These are phyloP conservation scores for Ampelocalamus luodianensis DNA, from an alignment of 176 grass and related monocot species.

Conservation along the genomic window DNA sequence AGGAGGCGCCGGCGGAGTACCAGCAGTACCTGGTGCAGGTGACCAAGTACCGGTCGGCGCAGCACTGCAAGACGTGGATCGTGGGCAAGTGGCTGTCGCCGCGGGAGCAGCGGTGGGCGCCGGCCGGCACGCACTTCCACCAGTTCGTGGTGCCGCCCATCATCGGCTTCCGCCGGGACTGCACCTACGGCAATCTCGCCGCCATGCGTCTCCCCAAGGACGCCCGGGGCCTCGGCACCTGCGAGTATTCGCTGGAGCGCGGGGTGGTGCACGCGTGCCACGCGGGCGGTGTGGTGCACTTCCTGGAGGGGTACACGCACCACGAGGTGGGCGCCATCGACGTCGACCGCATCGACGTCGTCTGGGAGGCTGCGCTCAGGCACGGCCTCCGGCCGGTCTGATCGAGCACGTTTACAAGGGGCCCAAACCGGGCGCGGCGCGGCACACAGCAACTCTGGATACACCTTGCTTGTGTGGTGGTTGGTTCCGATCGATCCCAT, in stretches of 20 bases:
- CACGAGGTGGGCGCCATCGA: constrained; percentile 93
- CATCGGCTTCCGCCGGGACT: constrained; percentile 78
- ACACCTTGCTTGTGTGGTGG: too few species aligned
- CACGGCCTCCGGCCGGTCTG: constrained; percentile 76
- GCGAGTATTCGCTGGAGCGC: constrained; percentile 87
- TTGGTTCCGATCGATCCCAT: background rate
- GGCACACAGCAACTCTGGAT: background rate
- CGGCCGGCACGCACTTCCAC: constrained; percentile 91
- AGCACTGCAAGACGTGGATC: constrained; percentile 77
- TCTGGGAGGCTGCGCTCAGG: constrained; percentile 80
- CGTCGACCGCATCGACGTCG: constrained; percentile 77
- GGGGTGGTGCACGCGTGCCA: constrained; percentile 90
- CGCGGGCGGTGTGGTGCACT: constrained; percentile 81
- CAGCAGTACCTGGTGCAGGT: constrained; percentile 73
- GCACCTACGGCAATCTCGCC: constrained; percentile 93
- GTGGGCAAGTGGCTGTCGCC: constrained; percentile 90
- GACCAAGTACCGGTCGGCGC: constrained; percentile 67
- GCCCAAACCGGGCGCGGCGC: background rate
- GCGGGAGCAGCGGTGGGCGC: constrained; percentile 78
- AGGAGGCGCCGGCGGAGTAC: constrained; percentile 54
- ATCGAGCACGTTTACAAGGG: background rate
- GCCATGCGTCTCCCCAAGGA: constrained; percentile 85
- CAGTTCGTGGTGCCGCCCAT: constrained; percentile 96
- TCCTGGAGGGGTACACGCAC: constrained; percentile 74
- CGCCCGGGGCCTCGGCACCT: constrained; percentile 59